A percentile compares a stretch with the other conserved stretches of the same genome.
phyloP scores from a whole-genome alignment of 2,329 filamentous ascomycete genomes.

The Pseudogymnoascus sp. region DNA sequence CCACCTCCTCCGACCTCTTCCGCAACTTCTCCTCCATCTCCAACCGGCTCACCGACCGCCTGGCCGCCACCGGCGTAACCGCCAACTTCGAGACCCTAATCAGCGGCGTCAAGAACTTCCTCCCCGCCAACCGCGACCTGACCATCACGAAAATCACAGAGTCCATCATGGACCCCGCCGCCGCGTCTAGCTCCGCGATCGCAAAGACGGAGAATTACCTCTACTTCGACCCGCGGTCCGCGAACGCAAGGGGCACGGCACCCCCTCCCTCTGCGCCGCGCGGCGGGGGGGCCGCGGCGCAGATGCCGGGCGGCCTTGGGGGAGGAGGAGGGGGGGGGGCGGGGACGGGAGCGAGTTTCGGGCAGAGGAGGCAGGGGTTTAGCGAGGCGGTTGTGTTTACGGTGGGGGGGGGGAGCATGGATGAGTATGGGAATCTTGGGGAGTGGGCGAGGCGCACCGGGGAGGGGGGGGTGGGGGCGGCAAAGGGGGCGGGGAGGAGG shows the following conservation, averaged over 20 bases:
- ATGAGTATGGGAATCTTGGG: slow-evolving; percentile 94
- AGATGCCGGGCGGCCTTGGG: slow-evolving; percentile 37
- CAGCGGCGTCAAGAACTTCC: slow-evolving; percentile 93
- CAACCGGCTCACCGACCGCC: slow-evolving; percentile 82
- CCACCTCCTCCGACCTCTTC: slow-evolving; percentile 69
- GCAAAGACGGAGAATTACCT: slow-evolving; percentile 94
- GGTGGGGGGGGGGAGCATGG: slow-evolving; percentile 94
- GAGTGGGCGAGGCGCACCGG: slow-evolving; percentile 85
- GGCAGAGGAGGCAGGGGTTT: slow-evolving; percentile 81
- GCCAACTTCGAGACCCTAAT: slow-evolving; percentile 91
- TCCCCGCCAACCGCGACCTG: slow-evolving; percentile 91
- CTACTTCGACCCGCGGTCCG: slow-evolving; percentile 91
- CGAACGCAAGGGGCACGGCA: slow-evolving; percentile 86
- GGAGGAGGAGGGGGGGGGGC: too few species aligned
- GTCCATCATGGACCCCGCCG: slow-evolving; percentile 91
- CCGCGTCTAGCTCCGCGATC: slow-evolving; percentile 83
- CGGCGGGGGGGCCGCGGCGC: slow-evolving; percentile 30
- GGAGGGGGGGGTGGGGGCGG: slow-evolving; percentile 30
- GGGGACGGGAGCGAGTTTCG: slow-evolving; percentile 73
- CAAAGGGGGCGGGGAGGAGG: slow-evolving; percentile 56
- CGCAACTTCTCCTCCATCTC: slow-evolving; percentile 88
- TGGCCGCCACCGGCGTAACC: slow-evolving; percentile 80
- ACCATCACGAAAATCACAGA: slow-evolving; percentile 98
- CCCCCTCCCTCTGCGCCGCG: slow-evolving; percentile 63
- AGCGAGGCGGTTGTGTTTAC: slow-evolving; percentile 90